Base-by-base conservation (phyloP, 495 filamentous ascomycete genomes). In the Parathielavia appendiculata region DNA sequence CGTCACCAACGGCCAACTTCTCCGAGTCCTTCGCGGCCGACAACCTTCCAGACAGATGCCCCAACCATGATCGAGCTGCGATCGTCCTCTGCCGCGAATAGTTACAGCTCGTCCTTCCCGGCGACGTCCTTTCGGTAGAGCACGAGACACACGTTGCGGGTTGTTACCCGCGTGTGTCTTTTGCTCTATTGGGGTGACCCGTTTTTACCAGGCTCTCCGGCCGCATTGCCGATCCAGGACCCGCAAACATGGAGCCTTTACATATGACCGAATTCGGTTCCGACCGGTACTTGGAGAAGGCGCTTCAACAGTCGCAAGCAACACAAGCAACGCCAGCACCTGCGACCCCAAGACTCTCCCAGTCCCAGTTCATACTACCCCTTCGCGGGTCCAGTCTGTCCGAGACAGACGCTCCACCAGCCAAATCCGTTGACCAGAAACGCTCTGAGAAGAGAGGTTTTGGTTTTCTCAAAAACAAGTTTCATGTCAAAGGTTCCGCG, bases 261-360 rank as follows among this genome's bases (percentile, higher is more conserved):
- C 80, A 83, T 53, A 69, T 79, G 44, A 80, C 78, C 46, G 80
- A 83, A 60, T 83, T 83, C 72, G 80, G 79, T 51, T 83, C 80
- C 47, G 71, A 75, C 65, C 77, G 76, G 60, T 83, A 78, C 58
- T 73, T 80, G 51, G 71, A 75, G 17, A 83, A 83, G 65, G 26
- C 26, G 26, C 26, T 65, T 82, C 51, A 67, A 66, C 71, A 75
- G 57, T 65, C 70, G 16, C 71, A 62, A 22, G 53, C 69, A 52
- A 68, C 66, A 30, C 64, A 56, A 38, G 58, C 66, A 61, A 23
- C 67, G 26, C 57, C 70, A 39, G 51, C 63, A 16, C 7, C 53
- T 35, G 54, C 57, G 14, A 39, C 23, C 32, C 23, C 55, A 44
- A 48, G 39, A 6, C 41, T 61, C 19, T 19, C 54, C 16, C 60